Evolutionary conservation across 768 basidiomycete species (phyloP).

Genomic region (Kwoniella pini): DNA sequence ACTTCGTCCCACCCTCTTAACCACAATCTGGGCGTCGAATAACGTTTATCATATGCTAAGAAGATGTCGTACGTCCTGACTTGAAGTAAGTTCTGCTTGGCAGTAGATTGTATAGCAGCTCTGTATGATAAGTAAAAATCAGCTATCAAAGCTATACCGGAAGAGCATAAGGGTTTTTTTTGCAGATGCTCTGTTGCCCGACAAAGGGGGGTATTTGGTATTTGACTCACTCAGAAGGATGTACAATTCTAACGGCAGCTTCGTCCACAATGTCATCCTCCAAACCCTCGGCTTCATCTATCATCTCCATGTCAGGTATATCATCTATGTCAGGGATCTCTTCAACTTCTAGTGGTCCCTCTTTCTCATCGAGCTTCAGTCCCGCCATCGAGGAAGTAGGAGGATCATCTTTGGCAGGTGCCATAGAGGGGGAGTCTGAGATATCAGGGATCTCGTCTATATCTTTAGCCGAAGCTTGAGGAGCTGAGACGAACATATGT

Average conservation of each 20-base stretch:
- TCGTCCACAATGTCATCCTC: slow-evolving; percentile 78
- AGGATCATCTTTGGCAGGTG: neutral
- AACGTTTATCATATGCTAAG: slow-evolving; percentile 99
- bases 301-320: slow-evolving; percentile 91
- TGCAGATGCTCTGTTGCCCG: too few species aligned
- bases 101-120: slow-evolving; percentile 55
- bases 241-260: slow-evolving; percentile 61
- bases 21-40: slow-evolving; percentile 98
- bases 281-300: slow-evolving; percentile 66
- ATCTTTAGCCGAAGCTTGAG: slow-evolving; percentile 25
- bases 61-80: slow-evolving; percentile 98
- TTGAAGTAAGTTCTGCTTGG: slow-evolving; percentile 82
- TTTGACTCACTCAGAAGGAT: slow-evolving; percentile 37
- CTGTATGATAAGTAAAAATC: slow-evolving; percentile 16
- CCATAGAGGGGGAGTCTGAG: slow-evolving; percentile 33
- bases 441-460: slow-evolving; percentile 52
- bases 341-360: slow-evolving; percentile 33
- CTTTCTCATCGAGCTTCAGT: slow-evolving; percentile 31
- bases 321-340: slow-evolving; percentile 93
- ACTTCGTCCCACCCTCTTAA: slow-evolving; percentile 97
- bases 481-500: slow-evolving; percentile 21
- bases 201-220: slow-evolving; percentile 4
- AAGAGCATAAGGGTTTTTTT: too few species aligned
- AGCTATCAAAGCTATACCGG: too few species aligned
- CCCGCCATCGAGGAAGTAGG: slow-evolving; percentile 24